These are phyloP conservation scores for Cryphonectria radicalis DNA, from an alignment of 2,329 filamentous ascomycete genomes.

Conservation along the genomic window DNA sequence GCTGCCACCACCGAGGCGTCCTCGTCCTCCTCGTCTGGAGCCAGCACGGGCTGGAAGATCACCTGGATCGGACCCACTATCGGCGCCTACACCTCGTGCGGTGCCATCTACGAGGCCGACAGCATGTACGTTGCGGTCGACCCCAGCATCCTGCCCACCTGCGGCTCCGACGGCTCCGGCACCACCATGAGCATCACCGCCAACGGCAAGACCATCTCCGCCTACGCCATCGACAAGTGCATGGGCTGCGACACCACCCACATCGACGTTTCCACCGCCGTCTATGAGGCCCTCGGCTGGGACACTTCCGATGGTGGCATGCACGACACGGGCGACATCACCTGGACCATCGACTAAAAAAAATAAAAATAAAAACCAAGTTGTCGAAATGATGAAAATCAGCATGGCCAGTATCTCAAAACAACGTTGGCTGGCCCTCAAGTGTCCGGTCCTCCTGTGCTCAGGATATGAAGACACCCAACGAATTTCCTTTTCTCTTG, in stretches of 20 bases:
- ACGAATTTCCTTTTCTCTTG: conserved; percentile 27
- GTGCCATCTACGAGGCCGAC: conserved; percentile 58
- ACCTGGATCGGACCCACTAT: conserved; percentile 29
- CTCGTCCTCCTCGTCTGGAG: conserved; percentile 31
- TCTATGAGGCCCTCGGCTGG: conserved; percentile 54
- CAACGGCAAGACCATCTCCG: conserved; percentile 36
- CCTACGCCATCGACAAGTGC: conserved; percentile 30
- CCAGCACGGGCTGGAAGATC: conserved; percentile 32
- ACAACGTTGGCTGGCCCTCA: background rate
- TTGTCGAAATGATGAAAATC: background rate
- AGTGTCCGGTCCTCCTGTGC: conserved; percentile 5
- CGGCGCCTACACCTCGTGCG: conserved; percentile 35
- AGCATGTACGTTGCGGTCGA: conserved; percentile 77
- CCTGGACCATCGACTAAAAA: conserved; percentile 7
- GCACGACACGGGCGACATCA: conserved; percentile 33
- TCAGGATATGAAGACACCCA: background rate
- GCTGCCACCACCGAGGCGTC: conserved; percentile 36
- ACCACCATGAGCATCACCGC: conserved; percentile 45
- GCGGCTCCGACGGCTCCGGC: conserved; percentile 66
- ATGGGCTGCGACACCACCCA: conserved; percentile 21
- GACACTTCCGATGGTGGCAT: conserved; percentile 49
- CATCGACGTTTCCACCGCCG: conserved; percentile 26
- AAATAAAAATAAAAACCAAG: too few species aligned
- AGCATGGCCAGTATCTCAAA: background rate
- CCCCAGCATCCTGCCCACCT: conserved; percentile 57